Conservation (phyloP, 2,329 filamentous ascomycete genomes). For the Verticillium isaacii region DNA sequence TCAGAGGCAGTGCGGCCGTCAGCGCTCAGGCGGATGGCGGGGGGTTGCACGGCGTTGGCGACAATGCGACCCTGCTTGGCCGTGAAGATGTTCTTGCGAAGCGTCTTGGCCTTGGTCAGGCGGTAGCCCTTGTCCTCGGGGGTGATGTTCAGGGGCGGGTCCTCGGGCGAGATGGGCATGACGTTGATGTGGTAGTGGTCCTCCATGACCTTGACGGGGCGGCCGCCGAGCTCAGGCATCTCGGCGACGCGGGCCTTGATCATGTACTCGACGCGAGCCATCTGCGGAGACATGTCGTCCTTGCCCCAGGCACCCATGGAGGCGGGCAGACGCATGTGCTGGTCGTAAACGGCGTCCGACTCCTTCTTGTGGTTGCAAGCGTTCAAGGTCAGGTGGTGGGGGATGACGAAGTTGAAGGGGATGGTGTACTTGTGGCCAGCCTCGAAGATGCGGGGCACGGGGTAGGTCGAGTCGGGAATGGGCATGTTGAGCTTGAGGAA, state of each 20-base stretch:
- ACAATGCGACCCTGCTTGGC: slow-evolving; percentile 46
- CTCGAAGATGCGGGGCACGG: slow-evolving; percentile 40
- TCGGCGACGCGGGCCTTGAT: slow-evolving; percentile 41
- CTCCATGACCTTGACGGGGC: slow-evolving; percentile 31
- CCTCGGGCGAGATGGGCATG: slow-evolving; percentile 44
- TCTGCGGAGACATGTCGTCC: slow-evolving; percentile 50
- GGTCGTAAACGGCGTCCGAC: slow-evolving; percentile 40
- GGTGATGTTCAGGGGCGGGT: slow-evolving; percentile 46
- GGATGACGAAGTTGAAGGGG: slow-evolving; percentile 57
- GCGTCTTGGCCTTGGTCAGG: slow-evolving; percentile 44
- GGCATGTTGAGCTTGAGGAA: slow-evolving; percentile 55
- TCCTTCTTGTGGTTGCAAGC: slow-evolving; percentile 48
- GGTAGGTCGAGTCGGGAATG: slow-evolving; percentile 40
- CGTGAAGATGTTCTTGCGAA: slow-evolving; percentile 49
- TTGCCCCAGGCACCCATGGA: slow-evolving; percentile 47
- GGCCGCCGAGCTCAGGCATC: slow-evolving; percentile 20
- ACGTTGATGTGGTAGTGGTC: slow-evolving; percentile 42
- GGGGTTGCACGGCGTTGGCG: slow-evolving; percentile 38
- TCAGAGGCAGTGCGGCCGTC: slow-evolving; percentile 39
- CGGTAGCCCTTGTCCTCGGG: slow-evolving; percentile 43
- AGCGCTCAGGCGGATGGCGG: slow-evolving; percentile 43
- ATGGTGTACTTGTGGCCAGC: slow-evolving; percentile 43
- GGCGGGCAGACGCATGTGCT: slow-evolving; percentile 50
- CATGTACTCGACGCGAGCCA: slow-evolving; percentile 48
- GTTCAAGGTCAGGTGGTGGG: slow-evolving; percentile 50